These are phyloP conservation scores for Conringia planisiliqua DNA, from an alignment of 345 rosid species.

Conservation along the genomic window DNA sequence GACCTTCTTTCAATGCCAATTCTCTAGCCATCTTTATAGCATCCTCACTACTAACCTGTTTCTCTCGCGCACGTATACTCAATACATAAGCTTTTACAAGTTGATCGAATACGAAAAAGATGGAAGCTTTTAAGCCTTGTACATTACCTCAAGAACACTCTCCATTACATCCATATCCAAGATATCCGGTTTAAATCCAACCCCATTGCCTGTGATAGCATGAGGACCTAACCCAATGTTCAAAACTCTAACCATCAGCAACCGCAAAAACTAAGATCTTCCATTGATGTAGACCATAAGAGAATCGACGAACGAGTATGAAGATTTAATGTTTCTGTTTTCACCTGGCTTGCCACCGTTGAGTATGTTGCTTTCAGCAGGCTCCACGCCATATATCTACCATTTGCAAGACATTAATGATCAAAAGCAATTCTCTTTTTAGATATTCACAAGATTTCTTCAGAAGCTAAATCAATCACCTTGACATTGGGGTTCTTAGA, in stretches of 20 bases:
- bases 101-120: background rate
- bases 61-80: background rate
- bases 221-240: conserved; percentile 69
- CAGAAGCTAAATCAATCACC: conserved; percentile 40
- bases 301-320: background rate
- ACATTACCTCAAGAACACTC: conserved; percentile 70
- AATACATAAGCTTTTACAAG: background rate
- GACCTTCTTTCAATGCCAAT: conserved; percentile 92
- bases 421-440: conserved; percentile 8
- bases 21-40: conserved; percentile 91
- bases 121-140: background rate
- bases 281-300: background rate
- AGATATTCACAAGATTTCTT: background rate
- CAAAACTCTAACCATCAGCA: background rate
- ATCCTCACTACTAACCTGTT: conserved; percentile 87
- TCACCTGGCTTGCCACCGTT: conserved; percentile 98
- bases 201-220: conserved; percentile 91
- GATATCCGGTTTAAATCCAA: conserved; percentile 95
- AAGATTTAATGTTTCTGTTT: background rate
- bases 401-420: background rate
- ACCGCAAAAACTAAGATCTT: background rate
- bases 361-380: conserved; percentile 85
- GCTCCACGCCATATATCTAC: conserved; percentile 96
- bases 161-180: conserved; percentile 96
- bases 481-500: conserved; percentile 89